These are phyloP conservation scores for Thuidium tamariscinum DNA, from an alignment of 225 moss, liverwort and hornwort genomes.

Conservation along the genomic window DNA sequence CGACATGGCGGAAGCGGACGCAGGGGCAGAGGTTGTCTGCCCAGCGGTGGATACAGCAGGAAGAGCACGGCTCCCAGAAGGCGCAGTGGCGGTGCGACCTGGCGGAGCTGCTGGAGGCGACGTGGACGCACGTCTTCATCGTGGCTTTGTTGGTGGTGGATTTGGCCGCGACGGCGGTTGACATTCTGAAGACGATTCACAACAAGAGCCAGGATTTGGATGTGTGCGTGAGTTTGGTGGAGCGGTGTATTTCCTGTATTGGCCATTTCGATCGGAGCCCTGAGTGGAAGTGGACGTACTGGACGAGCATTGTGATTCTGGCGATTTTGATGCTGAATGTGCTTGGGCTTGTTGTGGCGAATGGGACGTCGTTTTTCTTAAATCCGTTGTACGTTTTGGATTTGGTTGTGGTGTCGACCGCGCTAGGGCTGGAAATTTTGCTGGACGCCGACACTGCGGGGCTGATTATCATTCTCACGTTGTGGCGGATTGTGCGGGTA, in stretches of 20 bases:
- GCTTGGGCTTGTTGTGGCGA: constrained; percentile 42
- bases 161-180: constrained; percentile 69
- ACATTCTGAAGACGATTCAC: constrained; percentile 87
- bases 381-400: constrained; percentile 74
- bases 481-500: constrained; percentile 95
- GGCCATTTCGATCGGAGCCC: constrained; percentile 46
- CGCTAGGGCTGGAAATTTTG: constrained; percentile 57
- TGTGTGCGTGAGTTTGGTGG: constrained; percentile 40
- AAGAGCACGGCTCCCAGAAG: background rate
- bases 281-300: constrained; percentile 67
- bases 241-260: constrained; percentile 39
- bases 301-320: constrained; percentile 74
- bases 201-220: constrained; percentile 69
- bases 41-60: constrained; percentile 11
- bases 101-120: constrained; percentile 56
- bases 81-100: constrained; percentile 61
- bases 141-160: constrained; percentile 59
- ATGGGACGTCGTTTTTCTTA: constrained; percentile 45
- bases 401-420: constrained; percentile 63
- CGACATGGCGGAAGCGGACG: constrained; percentile 32
- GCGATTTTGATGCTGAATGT: constrained; percentile 56
- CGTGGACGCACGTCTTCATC: constrained; percentile 52
- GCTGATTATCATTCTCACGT: constrained; percentile 62
- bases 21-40: constrained; percentile 9
- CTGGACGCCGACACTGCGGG: constrained; percentile 88